Conservation (phyloP, 2,329 filamentous ascomycete species). For the Arachnopeziza araneosa region DNA sequence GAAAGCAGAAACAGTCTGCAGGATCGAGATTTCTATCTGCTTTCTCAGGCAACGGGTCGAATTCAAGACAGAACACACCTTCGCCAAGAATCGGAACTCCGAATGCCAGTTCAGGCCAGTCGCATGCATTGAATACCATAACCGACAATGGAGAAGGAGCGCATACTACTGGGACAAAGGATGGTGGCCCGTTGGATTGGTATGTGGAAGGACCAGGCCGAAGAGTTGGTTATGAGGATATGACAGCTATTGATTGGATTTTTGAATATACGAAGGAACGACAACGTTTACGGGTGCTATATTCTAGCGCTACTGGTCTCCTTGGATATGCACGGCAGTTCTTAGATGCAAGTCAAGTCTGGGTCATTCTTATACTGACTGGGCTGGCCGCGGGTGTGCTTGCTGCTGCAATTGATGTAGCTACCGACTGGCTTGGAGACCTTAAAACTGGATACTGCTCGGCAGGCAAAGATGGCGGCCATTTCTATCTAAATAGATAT, state of each 20-base stretch:
- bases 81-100: conserved; percentile 23
- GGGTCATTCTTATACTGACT: conserved; percentile 81
- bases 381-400: conserved; percentile 88
- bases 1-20: conserved; percentile 47
- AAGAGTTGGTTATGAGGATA: conserved; percentile 88
- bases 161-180: conserved; percentile 33
- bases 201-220: conserved; percentile 83
- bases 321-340: conserved; percentile 68
- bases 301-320: conserved; percentile 62
- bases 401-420: conserved; percentile 87
- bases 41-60: conserved; percentile 18
- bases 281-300: conserved; percentile 74
- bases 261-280: conserved; percentile 97
- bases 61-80: conserved; percentile 19
- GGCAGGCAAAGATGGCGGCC: conserved; percentile 53
- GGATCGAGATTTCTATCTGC: conserved; percentile 24
- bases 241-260: conserved; percentile 99
- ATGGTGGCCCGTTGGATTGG: conserved; percentile 64
- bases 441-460: conserved; percentile 89
- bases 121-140: conserved; percentile 14
- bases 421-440: conserved; percentile 95
- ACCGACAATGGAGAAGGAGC: conserved; percentile 11
- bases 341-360: conserved; percentile 83
- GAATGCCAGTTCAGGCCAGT: conserved; percentile 8
- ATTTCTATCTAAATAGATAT: conserved; percentile 90